Evolutionary conservation across 768 basidiomycete genomes (phyloP).

Genomic region (Amanita thiersii): DNA sequence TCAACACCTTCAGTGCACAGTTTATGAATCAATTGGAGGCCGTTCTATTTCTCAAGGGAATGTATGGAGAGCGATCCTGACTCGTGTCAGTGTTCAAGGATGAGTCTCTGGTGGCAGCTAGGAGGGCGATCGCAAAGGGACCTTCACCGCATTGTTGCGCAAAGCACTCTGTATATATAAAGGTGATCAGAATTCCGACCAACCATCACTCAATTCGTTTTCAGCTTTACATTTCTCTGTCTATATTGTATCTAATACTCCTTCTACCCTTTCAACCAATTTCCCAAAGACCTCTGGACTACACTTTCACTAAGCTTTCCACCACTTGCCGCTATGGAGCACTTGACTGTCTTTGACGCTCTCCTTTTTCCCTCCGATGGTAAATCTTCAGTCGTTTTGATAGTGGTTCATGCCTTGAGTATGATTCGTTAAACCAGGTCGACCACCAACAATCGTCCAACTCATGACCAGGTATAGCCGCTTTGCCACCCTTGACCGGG

Average conservation of each 20-base stretch:
- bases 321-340: conserved; percentile 43
- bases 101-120: neutral
- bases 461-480: conserved; percentile 61
- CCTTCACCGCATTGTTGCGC: conserved; percentile 4
- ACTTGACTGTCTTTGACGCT: conserved; percentile 55
- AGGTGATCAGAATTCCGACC: neutral
- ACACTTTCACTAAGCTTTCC: too few species aligned
- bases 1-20: neutral
- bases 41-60: neutral
- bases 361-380: conserved; percentile 75
- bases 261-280: too few species aligned
- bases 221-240: too few species aligned
- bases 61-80: neutral
- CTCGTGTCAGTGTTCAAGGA: conserved; percentile 3
- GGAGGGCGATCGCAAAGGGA: conserved; percentile 4
- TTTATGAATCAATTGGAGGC: conserved; percentile 2
- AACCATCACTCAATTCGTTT: neutral
- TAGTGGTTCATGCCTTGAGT: too few species aligned
- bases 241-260: too few species aligned
- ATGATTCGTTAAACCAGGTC: too few species aligned
- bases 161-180: conserved; percentile 1
- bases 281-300: too few species aligned
- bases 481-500: conserved; percentile 5
- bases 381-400: too few species aligned
- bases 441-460: conserved; percentile 62